Percentiles rank a stretch among this genome's conserved stretches.
These are phyloP conservation scores for Phaseolus coccineus DNA, from an alignment of 331 rosid genomes.

Conservation along the genomic window DNA sequence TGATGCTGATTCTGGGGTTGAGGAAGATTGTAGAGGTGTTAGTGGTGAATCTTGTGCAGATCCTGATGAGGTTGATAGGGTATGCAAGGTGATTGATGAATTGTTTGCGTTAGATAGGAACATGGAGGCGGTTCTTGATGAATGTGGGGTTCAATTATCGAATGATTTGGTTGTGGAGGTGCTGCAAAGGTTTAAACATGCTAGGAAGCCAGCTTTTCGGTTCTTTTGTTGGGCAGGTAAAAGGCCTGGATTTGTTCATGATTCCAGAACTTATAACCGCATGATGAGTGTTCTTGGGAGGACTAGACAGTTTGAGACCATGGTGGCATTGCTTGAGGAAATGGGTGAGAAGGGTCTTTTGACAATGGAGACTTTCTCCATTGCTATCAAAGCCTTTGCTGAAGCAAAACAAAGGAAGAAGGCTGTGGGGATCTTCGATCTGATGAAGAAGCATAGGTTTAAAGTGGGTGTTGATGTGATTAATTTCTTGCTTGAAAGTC, in stretches of 20 bases:
- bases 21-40: slow-evolving; percentile 40
- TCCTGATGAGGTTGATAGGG: slow-evolving; percentile 65
- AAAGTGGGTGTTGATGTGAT: slow-evolving; percentile 66
- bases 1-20: slow-evolving; percentile 52
- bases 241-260: slow-evolving; percentile 69
- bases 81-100: slow-evolving; percentile 88
- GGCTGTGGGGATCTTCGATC: slow-evolving; percentile 80
- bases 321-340: slow-evolving; percentile 86
- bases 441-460: slow-evolving; percentile 80
- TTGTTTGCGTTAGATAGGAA: slow-evolving; percentile 90
- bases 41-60: slow-evolving; percentile 52
- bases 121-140: slow-evolving; percentile 87
- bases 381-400: slow-evolving; percentile 78
- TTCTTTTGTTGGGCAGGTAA: slow-evolving; percentile 89
- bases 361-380: slow-evolving; percentile 77
- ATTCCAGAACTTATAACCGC: slow-evolving; percentile 67
- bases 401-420: slow-evolving; percentile 84
- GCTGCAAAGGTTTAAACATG: slow-evolving; percentile 75
- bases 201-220: slow-evolving; percentile 87
- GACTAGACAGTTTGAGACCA: slow-evolving; percentile 87
- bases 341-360: slow-evolving; percentile 73
- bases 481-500: slow-evolving; percentile 83
- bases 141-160: slow-evolving; percentile 62
- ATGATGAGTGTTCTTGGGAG: slow-evolving; percentile 82
- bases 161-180: slow-evolving; percentile 81